Conservation (phyloP, 352 stramenopile species). For the Phytophthora boehmeriae region DNA sequence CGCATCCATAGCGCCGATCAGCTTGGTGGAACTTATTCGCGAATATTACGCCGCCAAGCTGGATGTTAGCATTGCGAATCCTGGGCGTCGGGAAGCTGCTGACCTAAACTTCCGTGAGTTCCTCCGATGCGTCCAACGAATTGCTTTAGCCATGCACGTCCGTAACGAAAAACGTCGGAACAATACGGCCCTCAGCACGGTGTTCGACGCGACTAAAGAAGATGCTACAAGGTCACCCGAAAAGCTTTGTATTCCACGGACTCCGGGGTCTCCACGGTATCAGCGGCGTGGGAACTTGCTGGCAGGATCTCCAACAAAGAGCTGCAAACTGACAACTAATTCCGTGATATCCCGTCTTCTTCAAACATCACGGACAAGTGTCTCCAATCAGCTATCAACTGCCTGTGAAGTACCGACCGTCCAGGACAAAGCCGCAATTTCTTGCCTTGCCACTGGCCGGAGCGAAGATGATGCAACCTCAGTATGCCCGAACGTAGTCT, state of each 20-base stretch:
- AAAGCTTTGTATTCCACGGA: constrained; percentile 27
- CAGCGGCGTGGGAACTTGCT: constrained; percentile 63
- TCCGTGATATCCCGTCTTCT: constrained; percentile 69
- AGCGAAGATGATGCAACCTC: background rate
- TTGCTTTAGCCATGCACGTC: constrained; percentile 72
- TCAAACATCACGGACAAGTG: constrained; percentile 46
- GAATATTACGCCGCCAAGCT: constrained; percentile 80
- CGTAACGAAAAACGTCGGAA: constrained; percentile 23
- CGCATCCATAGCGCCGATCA: constrained; percentile 55
- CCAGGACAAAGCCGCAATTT: background rate
- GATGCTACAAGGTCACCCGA: constrained; percentile 34
- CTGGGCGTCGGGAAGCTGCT: constrained; percentile 47
- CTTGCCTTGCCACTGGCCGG: background rate
- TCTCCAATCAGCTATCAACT: constrained; percentile 26
- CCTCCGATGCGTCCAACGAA: constrained; percentile 65
- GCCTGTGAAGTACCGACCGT: constrained; percentile 4
- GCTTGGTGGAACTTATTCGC: constrained; percentile 61
- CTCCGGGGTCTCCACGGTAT: constrained; percentile 47
- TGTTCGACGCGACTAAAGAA: constrained; percentile 62
- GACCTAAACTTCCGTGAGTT: constrained; percentile 81
- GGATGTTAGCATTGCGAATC: constrained; percentile 68
- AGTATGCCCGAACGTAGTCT: background rate
- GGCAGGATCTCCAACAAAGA: constrained; percentile 47
- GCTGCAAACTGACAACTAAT: constrained; percentile 66
- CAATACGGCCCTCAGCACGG: constrained; percentile 39